A percentile compares a stretch with the other conserved stretches of the same genome.
phyloP scores from a whole-genome alignment of 805 yeast species.

The Soucietia sequanensis region DNA sequence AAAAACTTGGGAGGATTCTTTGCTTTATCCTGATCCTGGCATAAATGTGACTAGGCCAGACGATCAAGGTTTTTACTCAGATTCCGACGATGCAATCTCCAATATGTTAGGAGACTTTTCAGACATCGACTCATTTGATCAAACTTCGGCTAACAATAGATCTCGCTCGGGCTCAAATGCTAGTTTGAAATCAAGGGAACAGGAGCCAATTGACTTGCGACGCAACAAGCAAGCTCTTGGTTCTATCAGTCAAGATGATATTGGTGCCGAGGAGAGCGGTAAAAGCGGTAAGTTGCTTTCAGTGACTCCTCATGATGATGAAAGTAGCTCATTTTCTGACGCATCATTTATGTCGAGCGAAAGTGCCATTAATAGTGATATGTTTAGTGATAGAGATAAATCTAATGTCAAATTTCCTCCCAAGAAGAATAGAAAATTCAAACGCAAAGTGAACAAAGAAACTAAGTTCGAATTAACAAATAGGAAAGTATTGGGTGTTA shows the following conservation, averaged over 20 bases:
- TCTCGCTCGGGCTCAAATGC: not conserved
- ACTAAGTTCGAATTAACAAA: conserved; percentile 36
- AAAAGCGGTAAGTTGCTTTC: not conserved
- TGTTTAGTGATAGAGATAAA: conserved; percentile 5
- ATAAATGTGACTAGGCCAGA: conserved; percentile 17
- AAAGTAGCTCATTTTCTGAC: conserved; percentile 19
- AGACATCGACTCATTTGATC: conserved; percentile 26
- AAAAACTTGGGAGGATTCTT: conserved; percentile 26
- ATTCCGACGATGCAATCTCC: conserved; percentile 12
- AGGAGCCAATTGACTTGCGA: not conserved
- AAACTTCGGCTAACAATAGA: not conserved
- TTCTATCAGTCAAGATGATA: too few species aligned
- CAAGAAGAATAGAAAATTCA: conserved; percentile 7
- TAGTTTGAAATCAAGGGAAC: not conserved
- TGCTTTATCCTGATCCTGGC: conserved; percentile 22
- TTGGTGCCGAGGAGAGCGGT: not conserved
- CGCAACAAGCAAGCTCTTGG: too few species aligned
- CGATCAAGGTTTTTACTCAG: conserved; percentile 42
- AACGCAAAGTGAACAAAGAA: conserved; percentile 1
- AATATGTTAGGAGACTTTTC: conserved; percentile 20
- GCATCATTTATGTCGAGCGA: conserved; percentile 13
- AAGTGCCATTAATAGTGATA: conserved; percentile 2
- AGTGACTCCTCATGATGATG: conserved; percentile 12
- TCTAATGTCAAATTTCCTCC: conserved; percentile 12
- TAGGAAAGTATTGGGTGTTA: conserved; percentile 58